These are phyloP conservation scores for Hypoxylon cercidicola DNA, from an alignment of 495 filamentous ascomycete species.

Conservation along the genomic window DNA sequence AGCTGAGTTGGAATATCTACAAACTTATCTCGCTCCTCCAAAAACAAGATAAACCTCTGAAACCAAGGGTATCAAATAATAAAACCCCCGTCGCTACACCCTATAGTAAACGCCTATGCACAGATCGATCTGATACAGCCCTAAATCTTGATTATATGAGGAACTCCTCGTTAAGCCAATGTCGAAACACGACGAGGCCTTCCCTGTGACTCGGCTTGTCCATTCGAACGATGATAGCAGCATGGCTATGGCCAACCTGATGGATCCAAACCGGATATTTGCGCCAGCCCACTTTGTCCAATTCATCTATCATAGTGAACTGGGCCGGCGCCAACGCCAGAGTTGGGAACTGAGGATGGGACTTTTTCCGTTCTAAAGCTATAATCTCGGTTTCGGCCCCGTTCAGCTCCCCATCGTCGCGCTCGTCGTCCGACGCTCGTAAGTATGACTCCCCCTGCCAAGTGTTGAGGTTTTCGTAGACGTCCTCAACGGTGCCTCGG, in stretches of 20 bases:
- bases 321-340: conserved; percentile 82
- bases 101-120: conserved; percentile 7
- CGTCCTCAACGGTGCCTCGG: conserved; percentile 75
- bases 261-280: conserved; percentile 92
- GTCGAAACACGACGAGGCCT: conserved; percentile 79
- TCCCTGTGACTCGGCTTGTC: conserved; percentile 72
- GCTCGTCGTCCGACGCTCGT: conserved; percentile 52
- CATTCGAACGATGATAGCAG: conserved; percentile 85
- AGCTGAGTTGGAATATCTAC: no score
- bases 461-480: conserved; percentile 75
- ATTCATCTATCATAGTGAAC: conserved; percentile 80
- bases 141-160: conserved; percentile 58
- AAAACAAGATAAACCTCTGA: neutral
- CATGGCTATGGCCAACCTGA: conserved; percentile 80
- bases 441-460: conserved; percentile 71
- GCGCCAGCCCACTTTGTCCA: conserved; percentile 78
- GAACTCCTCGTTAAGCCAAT: conserved; percentile 85
- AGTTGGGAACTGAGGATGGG: conserved; percentile 62
- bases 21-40: no score
- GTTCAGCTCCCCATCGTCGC: conserved; percentile 30
- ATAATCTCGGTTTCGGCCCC: conserved; percentile 40
- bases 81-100: neutral
- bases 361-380: conserved; percentile 51
- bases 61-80: conserved; percentile 16
- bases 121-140: neutral